Base-by-base conservation (phyloP, 495 filamentous ascomycete species). In the Viridothelium virens region DNA sequence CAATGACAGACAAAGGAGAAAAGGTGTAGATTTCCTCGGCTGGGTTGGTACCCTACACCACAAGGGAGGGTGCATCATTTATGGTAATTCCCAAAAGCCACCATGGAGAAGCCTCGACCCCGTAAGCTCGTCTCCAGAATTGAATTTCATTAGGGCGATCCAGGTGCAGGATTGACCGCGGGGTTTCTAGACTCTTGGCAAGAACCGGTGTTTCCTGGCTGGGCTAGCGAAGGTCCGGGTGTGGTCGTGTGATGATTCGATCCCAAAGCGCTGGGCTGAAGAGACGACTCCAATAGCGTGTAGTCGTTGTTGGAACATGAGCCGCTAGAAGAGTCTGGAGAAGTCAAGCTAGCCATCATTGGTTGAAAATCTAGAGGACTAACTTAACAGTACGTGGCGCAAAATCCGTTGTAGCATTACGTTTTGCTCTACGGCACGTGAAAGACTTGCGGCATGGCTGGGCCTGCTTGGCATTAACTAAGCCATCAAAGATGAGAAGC, bases 101-200 rank as follows among this genome's bases (percentile, higher is more conserved):
- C 53, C 31, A 11, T 31, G 7, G 48, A 5, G 5, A 14, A 59
- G 53, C 53, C 53, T 33, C 31, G 53, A 36, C 53, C 31, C 31
- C 25, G 11, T 3, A 59, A 59, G 18, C 11, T 10, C 3, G 18
- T 31, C 18, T 36, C 53, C 5, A 18, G 53, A 9, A 59, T 59
- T 59, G 53, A 18, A 31, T 36, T 18, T 59, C 14, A 4, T 36
- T 59, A 59, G 53, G 25, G 53, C 31, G 7, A 14, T 59, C 53
- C 18, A 4, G 53, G 31, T 18, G 2, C 0, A 11, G 7, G 11
- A 59, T 59, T 3, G 48, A 53, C 5, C 6, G 53, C 11, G 18
- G 53, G 53, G 53, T 59, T 59, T 59, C 53, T 59, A 59, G 53
- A 36, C 31, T 59, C 53, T 34, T 59, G 53, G 18, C 53, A 59